phyloP scores from a whole-genome alignment of 169 alveolate genomes.

The Cryptosporidium muris region DNA sequence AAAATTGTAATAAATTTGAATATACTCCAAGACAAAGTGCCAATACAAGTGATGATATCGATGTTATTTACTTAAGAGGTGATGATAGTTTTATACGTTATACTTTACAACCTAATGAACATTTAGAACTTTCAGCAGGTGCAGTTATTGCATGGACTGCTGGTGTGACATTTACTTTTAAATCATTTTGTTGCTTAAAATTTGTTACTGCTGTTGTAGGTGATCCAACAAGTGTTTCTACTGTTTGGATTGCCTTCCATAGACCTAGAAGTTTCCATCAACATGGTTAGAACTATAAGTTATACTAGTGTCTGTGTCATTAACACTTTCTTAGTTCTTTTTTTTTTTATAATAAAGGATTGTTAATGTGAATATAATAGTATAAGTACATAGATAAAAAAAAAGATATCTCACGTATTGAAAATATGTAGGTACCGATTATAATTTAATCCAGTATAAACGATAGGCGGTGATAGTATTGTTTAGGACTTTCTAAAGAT shows the following conservation, averaged over 20 bases:
- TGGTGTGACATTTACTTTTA: slow-evolving; percentile 61
- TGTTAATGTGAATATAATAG: neutral
- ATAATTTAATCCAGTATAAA: too few relatives aligned
- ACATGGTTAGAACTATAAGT: slow-evolving; percentile 15
- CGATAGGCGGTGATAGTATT: too few relatives aligned
- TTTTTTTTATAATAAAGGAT: neutral
- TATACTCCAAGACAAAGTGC: slow-evolving; percentile 53
- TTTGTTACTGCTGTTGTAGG: slow-evolving; percentile 70
- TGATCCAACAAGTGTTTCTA: slow-evolving; percentile 36
- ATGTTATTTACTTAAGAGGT: slow-evolving; percentile 56
- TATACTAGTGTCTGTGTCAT: neutral
- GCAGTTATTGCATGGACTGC: slow-evolving; percentile 69
- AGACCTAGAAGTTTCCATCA: slow-evolving; percentile 62
- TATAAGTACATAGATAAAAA: neutral
- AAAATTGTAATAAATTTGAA: slow-evolving; percentile 66
- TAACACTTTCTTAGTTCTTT: neutral
- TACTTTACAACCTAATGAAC: slow-evolving; percentile 64
- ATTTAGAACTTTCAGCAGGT: slow-evolving; percentile 61
- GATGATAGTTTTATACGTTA: slow-evolving; percentile 59
- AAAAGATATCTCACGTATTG: too few relatives aligned
- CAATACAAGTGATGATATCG: slow-evolving; percentile 38
- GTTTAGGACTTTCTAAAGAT: too few relatives aligned
- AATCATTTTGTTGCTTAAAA: slow-evolving; percentile 64
- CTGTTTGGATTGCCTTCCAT: slow-evolving; percentile 61
- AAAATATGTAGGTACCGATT: too few relatives aligned